phyloP scores from a whole-genome alignment of 73 alveolate genomes.

The Stentor coeruleus region DNA sequence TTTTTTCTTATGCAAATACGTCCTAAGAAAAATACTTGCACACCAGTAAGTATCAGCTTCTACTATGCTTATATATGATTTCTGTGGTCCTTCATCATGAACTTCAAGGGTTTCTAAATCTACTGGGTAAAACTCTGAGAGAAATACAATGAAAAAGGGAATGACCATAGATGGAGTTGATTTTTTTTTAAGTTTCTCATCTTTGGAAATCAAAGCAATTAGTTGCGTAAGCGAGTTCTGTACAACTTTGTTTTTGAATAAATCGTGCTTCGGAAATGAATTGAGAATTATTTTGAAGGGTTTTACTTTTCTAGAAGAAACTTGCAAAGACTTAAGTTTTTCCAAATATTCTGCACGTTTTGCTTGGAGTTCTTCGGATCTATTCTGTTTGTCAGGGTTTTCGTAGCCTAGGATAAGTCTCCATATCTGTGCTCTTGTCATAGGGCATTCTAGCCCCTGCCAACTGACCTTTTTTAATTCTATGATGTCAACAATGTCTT shows the following conservation, averaged over 20 bases:
- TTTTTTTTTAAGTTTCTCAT: background rate
- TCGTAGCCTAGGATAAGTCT: background rate
- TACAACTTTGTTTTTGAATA: background rate
- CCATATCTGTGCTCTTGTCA: conserved; percentile 1
- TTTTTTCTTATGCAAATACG: background rate
- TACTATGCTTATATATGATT: background rate
- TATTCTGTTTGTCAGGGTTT: background rate
- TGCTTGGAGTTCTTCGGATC: background rate
- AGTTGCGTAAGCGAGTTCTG: background rate
- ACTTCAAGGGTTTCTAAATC: background rate
- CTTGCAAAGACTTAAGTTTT: background rate
- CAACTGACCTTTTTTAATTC: background rate
- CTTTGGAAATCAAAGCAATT: background rate
- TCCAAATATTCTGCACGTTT: background rate
- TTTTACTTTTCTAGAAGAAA: background rate
- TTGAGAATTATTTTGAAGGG: background rate
- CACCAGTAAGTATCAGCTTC: conserved; percentile 2
- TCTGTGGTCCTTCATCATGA: background rate
- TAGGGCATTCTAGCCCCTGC: background rate
- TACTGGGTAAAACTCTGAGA: background rate
- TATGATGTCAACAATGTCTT: background rate
- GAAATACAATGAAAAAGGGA: background rate
- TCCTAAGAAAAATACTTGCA: background rate
- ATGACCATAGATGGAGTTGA: background rate
- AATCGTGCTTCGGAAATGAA: background rate